Evolutionary conservation across 352 stramenopile species (phyloP).

Genomic region (Aphanomyces astaci): DNA sequence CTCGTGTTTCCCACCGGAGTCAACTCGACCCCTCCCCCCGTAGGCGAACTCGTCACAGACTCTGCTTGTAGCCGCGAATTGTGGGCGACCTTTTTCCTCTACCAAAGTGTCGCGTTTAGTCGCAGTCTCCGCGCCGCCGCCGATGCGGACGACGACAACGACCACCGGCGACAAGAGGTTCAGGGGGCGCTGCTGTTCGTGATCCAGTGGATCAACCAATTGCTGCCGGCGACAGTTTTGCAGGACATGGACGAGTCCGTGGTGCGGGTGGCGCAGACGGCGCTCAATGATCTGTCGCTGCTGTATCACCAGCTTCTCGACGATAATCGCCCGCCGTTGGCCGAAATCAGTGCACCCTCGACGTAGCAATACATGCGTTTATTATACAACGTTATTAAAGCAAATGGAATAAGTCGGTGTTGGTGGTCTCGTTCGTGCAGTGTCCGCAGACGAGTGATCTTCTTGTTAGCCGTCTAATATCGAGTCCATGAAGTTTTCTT

Average conservation of each 20-base stretch:
- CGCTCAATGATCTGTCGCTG: conserved; percentile 16
- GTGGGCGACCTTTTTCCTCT: conserved; percentile 17
- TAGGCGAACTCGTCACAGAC: conserved; percentile 13
- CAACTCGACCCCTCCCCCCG: background rate
- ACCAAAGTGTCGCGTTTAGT: conserved; percentile 8
- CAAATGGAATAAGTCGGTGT: conserved; percentile 11
- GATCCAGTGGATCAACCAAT: conserved; percentile 11
- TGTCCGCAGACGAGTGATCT: background rate
- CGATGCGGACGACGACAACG: background rate
- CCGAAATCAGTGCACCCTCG: too few species aligned
- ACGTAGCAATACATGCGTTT: conserved; percentile 17
- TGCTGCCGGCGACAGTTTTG: background rate
- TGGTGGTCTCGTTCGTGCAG: too few species aligned
- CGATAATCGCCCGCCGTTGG: background rate
- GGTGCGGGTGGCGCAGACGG: background rate
- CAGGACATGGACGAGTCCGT: background rate
- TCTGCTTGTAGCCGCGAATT: background rate
- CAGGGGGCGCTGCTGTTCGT: conserved; percentile 12
- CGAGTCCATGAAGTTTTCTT: conserved; percentile 77
- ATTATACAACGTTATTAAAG: conserved; percentile 19
- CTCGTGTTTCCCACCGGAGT: conserved; percentile 18
- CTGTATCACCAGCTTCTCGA: conserved; percentile 22
- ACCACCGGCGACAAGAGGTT: background rate
- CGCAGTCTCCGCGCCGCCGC: background rate
- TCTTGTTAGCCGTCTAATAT: conserved; percentile 29